These are phyloP conservation scores for Coleophoma eucalyptorum DNA, from an alignment of 2,329 filamentous ascomycete species.

Conservation along the genomic window DNA sequence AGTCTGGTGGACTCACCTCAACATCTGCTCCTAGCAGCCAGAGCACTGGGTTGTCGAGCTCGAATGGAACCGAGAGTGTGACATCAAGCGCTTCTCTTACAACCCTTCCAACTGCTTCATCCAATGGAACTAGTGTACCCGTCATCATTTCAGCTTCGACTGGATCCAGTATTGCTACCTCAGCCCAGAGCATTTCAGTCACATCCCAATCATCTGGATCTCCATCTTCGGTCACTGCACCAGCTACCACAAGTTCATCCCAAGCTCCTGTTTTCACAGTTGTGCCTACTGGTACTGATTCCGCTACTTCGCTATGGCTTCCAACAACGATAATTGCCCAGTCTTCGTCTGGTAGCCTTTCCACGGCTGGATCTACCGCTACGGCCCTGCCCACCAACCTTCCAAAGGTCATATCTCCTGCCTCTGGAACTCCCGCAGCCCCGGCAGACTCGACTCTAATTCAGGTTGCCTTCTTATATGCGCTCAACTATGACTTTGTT, in stretches of 20 bases:
- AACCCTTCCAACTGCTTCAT: neutral
- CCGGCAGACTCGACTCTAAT: conserved; percentile 63
- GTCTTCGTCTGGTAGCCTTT: conserved; percentile 11
- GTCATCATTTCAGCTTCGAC: neutral
- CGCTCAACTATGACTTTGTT: conserved; percentile 82
- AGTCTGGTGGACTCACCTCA: conserved; percentile 1
- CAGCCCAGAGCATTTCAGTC: conserved; percentile 1
- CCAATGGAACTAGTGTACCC: neutral
- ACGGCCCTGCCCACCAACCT: conserved; percentile 14
- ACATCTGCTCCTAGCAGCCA: neutral
- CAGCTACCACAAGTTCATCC: conserved; percentile 1
- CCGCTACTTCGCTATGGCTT: conserved; percentile 19
- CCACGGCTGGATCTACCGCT: conserved; percentile 17
- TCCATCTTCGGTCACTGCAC: conserved; percentile 1
- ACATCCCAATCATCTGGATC: neutral
- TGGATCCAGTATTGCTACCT: neutral
- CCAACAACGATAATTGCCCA: conserved; percentile 20
- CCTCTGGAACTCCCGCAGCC: conserved; percentile 9
- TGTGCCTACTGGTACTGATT: conserved; percentile 21
- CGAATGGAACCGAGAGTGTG: neutral
- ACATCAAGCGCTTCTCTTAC: neutral
- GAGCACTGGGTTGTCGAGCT: neutral
- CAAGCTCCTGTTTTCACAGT: conserved; percentile 5
- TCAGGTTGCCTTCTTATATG: conserved; percentile 79
- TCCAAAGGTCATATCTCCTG: conserved; percentile 24